A percentile compares a stretch with the other conserved stretches of the same genome.
These are phyloP conservation scores for Cyclotella sp. DNA, from an alignment of 108 stramenopile genomes.

Conservation along the genomic window DNA sequence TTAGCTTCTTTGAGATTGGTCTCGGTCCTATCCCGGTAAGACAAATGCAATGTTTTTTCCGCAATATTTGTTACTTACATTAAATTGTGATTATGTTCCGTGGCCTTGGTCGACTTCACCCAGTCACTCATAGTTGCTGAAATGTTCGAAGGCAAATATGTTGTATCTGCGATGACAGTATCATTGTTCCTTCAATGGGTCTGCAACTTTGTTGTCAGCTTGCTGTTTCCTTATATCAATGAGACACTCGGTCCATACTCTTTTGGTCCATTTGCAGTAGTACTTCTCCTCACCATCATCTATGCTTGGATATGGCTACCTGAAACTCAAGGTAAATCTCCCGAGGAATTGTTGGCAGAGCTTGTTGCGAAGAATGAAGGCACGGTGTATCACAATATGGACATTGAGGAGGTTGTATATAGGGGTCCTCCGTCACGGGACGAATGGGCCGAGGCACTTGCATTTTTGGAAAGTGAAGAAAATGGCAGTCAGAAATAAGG, in stretches of 20 bases:
- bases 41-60: background rate
- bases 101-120: background rate
- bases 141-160: slow-evolving; percentile 93
- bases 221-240: slow-evolving; percentile 88
- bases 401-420: slow-evolving; percentile 43
- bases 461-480: slow-evolving; percentile 28
- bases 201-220: slow-evolving; percentile 89
- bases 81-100: background rate
- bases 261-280: slow-evolving; percentile 84
- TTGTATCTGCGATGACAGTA: slow-evolving; percentile 83
- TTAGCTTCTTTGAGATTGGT: slow-evolving; percentile 96
- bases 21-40: slow-evolving; percentile 93
- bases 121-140: slow-evolving; percentile 92
- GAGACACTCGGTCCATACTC: slow-evolving; percentile 74
- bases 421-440: slow-evolving; percentile 38
- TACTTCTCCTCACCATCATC: slow-evolving; percentile 60
- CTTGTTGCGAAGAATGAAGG: slow-evolving; percentile 70
- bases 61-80: background rate
- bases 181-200: slow-evolving; percentile 92
- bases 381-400: slow-evolving; percentile 75
- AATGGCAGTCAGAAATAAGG: background rate
- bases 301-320: slow-evolving; percentile 67
- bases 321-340: slow-evolving; percentile 87
- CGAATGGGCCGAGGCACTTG: slow-evolving; percentile 51
- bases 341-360: slow-evolving; percentile 74